phyloP scores from a whole-genome alignment of 352 stramenopile species.

The Aphanomyces stellatus region DNA sequence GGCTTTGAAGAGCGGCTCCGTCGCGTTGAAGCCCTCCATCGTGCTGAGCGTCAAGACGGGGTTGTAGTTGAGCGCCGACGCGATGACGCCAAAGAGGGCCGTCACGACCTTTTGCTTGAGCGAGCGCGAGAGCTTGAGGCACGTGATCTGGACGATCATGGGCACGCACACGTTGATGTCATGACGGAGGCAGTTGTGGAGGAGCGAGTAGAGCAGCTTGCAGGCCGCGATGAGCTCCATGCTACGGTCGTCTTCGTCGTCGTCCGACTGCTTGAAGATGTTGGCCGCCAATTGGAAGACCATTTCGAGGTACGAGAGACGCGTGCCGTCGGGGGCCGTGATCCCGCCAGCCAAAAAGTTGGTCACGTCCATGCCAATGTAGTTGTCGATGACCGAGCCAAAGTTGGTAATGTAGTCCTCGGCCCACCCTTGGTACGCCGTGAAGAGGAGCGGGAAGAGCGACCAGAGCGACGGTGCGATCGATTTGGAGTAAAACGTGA shows the following conservation, averaged over 20 bases:
- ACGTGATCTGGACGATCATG: conserved; percentile 61
- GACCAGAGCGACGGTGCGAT: conserved; percentile 91
- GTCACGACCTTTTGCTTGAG: conserved; percentile 59
- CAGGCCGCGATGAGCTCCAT: conserved; percentile 46
- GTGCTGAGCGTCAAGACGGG: conserved; percentile 79
- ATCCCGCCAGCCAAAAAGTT: conserved; percentile 44
- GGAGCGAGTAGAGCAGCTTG: conserved; percentile 64
- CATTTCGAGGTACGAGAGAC: conserved; percentile 63
- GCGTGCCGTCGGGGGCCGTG: conserved; percentile 33
- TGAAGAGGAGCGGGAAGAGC: conserved; percentile 95
- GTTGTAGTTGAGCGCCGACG: conserved; percentile 92
- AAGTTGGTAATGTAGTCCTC: conserved; percentile 97
- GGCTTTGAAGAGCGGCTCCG: conserved; percentile 84
- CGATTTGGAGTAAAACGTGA: conserved; percentile 92
- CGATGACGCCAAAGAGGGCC: conserved; percentile 86
- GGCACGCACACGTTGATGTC: conserved; percentile 62
- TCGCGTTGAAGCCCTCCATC: conserved; percentile 81
- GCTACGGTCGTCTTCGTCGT: conserved; percentile 50
- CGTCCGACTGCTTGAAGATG: conserved; percentile 50
- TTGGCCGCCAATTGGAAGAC: conserved; percentile 72
- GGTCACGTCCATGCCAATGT: conserved; percentile 80
- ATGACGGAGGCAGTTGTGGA: conserved; percentile 80
- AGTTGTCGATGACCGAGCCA: conserved; percentile 94
- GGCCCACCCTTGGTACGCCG: conserved; percentile 92
- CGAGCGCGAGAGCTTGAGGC: conserved; percentile 34